phyloP scores from a whole-genome alignment of 1,284 basidiomycete genomes.

The Puccinia polysora region DNA sequence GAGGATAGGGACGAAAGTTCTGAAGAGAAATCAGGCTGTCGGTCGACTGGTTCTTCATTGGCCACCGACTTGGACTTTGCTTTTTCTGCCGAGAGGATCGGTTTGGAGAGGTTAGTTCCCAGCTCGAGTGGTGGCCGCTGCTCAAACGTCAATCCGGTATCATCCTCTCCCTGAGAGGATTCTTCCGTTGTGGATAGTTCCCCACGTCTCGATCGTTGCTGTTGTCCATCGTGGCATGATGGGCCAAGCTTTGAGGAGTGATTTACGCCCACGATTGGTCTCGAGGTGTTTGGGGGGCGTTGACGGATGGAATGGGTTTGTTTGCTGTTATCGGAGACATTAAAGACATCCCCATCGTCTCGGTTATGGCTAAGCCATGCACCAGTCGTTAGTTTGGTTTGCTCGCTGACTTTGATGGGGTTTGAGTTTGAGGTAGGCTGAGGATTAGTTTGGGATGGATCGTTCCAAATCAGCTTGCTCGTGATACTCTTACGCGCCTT shows the following conservation, averaged over 20 bases:
- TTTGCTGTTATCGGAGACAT: background rate
- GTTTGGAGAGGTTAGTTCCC: background rate
- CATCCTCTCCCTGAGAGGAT: background rate
- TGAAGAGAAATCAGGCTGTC: background rate
- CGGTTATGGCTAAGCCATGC: background rate
- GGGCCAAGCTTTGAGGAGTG: background rate
- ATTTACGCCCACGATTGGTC: background rate
- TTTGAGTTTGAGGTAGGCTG: background rate
- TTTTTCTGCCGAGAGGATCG: background rate
- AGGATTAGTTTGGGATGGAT: background rate
- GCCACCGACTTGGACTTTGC: background rate
- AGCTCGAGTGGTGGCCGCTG: no score
- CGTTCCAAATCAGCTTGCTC: constrained; percentile 27
- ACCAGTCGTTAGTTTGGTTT: background rate
- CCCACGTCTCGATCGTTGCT: background rate
- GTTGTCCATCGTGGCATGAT: background rate
- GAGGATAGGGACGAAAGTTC: background rate
- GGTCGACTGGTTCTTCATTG: background rate
- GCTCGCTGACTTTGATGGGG: background rate
- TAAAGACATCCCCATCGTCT: background rate
- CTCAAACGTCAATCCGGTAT: background rate
- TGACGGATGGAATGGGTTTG: background rate
- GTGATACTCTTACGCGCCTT: background rate
- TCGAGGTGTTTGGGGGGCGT: background rate
- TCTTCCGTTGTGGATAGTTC: constrained; percentile 10